A percentile compares a stretch with the other conserved stretches of the same genome.
phyloP scores from a whole-genome alignment of 2,329 filamentous ascomycete species.

The Aureobasidium musti region DNA sequence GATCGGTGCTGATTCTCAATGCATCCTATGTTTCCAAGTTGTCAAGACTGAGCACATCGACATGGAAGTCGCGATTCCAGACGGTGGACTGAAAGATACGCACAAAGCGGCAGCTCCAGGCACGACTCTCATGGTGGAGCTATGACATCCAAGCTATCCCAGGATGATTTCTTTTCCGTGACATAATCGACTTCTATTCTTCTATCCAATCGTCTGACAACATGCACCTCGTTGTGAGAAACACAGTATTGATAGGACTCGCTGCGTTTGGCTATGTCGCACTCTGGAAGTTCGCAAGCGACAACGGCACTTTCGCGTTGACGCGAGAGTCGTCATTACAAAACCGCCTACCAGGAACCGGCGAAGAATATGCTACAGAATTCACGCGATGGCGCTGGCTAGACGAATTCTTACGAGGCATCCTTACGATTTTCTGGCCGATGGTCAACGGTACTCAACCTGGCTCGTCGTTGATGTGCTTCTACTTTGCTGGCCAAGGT shows the following conservation, averaged over 20 bases:
- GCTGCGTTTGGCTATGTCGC: conserved; percentile 20
- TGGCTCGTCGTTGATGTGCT: conserved; percentile 20
- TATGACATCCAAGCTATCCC: conserved; percentile 5
- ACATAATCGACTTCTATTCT: not conserved
- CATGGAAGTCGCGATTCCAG: not conserved
- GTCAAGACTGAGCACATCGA: not conserved
- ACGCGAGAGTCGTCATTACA: not conserved
- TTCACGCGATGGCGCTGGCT: conserved; percentile 20
- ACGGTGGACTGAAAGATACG: not conserved
- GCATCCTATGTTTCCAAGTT: not conserved
- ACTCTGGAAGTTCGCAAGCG: conserved; percentile 11
- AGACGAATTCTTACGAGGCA: conserved; percentile 6
- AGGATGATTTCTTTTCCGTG: not conserved
- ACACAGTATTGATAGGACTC: not conserved
- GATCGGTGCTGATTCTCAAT: not conserved
- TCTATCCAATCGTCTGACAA: not conserved
- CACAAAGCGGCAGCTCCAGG: not conserved
- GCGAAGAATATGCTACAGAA: conserved; percentile 7
- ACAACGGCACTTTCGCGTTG: conserved; percentile 14
- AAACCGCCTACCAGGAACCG: conserved; percentile 21
- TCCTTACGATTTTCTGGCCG: conserved; percentile 24
- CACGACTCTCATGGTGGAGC: not conserved
- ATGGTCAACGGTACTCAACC: conserved; percentile 21
- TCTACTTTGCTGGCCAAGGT: conserved; percentile 29
- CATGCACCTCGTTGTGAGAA: conserved; percentile 17